Conservation (phyloP, 257 asterid genomes). For the Primulina eburnea region DNA sequence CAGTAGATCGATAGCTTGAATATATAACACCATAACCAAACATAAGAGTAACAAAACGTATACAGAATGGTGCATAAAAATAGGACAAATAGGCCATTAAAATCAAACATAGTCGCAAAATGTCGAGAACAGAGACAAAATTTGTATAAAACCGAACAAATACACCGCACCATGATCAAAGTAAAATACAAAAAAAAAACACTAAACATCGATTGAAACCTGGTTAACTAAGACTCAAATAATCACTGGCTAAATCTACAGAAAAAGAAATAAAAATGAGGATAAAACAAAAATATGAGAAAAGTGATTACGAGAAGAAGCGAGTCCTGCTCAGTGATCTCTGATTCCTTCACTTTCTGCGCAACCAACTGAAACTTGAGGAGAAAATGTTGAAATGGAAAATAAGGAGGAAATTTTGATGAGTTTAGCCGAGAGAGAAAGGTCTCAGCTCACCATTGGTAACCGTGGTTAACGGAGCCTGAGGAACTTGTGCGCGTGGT, state of each 20-base stretch:
- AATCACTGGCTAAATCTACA: too few relatives aligned
- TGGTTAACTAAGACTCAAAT: background rate
- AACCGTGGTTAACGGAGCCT: conserved; percentile 27
- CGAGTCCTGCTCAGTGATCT: conserved; percentile 96
- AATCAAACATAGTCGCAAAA: background rate
- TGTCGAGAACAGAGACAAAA: background rate
- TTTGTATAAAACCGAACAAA: too few relatives aligned
- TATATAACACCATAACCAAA: too few relatives aligned
- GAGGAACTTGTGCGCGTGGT: background rate
- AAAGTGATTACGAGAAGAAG: conserved; percentile 59
- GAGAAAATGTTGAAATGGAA: background rate
- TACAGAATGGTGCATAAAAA: too few relatives aligned
- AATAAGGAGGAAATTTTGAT: background rate
- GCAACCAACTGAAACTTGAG: conserved; percentile 64
- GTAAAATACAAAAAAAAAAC: background rate
- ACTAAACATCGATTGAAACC: too few relatives aligned
- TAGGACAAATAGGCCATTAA: too few relatives aligned
- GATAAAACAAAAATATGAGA: background rate
- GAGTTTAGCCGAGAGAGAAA: conserved; percentile 1
- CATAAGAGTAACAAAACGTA: too few relatives aligned
- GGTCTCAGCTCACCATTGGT: background rate
- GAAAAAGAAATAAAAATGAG: too few relatives aligned
- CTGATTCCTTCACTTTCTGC: conserved; percentile 80
- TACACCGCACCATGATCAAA: background rate
- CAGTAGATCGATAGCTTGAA: too few relatives aligned